Evolutionary conservation across 2,329 filamentous ascomycete species (phyloP), one percentile per base, ranked within the genome.

Genomic region (Fusarium anthophilum): DNA sequence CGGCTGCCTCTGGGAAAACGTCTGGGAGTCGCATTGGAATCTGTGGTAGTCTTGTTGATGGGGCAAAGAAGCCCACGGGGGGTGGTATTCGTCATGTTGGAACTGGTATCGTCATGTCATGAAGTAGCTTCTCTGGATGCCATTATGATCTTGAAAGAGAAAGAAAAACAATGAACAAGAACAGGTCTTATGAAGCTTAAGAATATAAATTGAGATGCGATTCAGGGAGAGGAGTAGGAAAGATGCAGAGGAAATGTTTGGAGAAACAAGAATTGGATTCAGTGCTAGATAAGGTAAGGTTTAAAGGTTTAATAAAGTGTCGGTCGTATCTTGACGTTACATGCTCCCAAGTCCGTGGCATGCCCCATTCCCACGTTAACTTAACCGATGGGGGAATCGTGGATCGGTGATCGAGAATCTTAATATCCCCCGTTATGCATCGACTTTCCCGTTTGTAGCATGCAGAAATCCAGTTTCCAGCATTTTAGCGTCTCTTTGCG

Each of bases 1-100:
- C 82, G 82, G 68, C 79, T 76, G 69, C 82, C 82, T 74, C 81
- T 80, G 55, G 72, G 35, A 48, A 73, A 60, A 44, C 37, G 69
- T 43, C 62, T 56, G 37, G 66, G 39, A 26, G 37, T 58, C 63
- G 68, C 37, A 32, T 68, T 45, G 60, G 48, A 38, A 63, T 56
- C 18, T 51, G 66, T 67, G 55, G 50, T 41, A 48, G 59, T 64
- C 41, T 60, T 26, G 54, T 63, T 38, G 55, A 48, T 41, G n/a
- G 61, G 53, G 61, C 69, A 50, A 35, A 62, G 35, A 41, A 53
- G 47, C 54, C 72, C 59, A 32, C 57, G 63, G 48, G 61, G 57
- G 48, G 32, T 68, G 64, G 45, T 72, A 51, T 53, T 67, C 47
- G 58, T 63, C 74, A 76, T 76, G 44, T 17, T 76, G 59, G 41